phyloP scores from a whole-genome alignment of 139 green algal species.

The Coelastrella sp. region DNA sequence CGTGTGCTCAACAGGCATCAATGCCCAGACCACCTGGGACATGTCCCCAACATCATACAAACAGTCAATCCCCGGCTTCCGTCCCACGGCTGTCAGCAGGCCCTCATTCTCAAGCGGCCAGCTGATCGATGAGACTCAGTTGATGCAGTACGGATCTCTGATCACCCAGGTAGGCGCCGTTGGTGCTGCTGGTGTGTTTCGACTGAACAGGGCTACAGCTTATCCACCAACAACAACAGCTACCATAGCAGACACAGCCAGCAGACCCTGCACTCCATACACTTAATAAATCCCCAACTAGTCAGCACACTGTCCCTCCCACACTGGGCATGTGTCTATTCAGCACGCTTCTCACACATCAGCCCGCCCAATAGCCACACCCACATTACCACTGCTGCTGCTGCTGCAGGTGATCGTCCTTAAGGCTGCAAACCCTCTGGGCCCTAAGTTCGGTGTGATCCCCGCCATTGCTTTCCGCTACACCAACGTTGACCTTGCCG shows the following conservation, averaged over 20 bases:
- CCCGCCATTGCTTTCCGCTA: conserved; percentile 33
- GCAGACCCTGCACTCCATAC: no score
- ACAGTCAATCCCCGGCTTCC: background rate
- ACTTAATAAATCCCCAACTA: no score
- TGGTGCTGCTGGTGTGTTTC: background rate
- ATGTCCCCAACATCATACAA: background rate
- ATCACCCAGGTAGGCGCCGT: background rate
- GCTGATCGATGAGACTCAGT: background rate
- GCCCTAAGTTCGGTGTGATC: background rate
- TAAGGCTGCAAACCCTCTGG: conserved; percentile 9
- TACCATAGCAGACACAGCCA: no score
- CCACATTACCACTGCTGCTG: background rate
- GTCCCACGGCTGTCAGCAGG: background rate
- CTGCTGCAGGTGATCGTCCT: conserved; percentile 27
- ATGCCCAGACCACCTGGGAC: conserved; percentile 22
- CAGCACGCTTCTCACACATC: no score
- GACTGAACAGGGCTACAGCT: background rate
- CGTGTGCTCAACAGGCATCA: conserved; percentile 15
- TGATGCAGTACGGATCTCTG: background rate
- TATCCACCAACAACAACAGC: no score
- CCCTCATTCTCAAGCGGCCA: background rate
- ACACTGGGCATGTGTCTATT: no score
- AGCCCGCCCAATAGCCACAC: background rate
- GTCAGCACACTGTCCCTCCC: no score
- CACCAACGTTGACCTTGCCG: background rate